Base-by-base conservation (phyloP, 345 rosid genomes). In the Brassica nigra region DNA sequence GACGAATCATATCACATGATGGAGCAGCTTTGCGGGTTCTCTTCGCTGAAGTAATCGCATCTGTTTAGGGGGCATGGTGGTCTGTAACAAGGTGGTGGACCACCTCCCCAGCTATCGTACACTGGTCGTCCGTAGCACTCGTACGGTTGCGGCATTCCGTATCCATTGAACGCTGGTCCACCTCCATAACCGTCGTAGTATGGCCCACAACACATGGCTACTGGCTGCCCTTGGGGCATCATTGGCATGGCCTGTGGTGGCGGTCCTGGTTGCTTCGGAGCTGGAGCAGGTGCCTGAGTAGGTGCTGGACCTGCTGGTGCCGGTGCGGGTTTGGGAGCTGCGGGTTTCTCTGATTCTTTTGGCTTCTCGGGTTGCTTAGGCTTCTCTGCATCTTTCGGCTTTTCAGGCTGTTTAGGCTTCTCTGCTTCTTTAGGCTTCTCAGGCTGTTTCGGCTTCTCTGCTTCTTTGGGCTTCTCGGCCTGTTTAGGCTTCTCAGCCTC, bases 91-190 rank as follows among this genome's bases (percentile, higher is more conserved):
- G 83, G 80, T 62, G 84, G 84, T 52, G 85, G 84, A 1, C 89
- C 88, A 14, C 87, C 77, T 0, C 90, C 89, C 87, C 88, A 86
- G 69, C 90, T 83, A 2, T 90, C 88, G 23, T 83, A 91, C 37
- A 90, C 91, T 0, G 87, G 90, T 76, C 92, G 54, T 1, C 91
- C 91, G 39, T 79, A 85, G 15, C 81, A 81, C 5, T 79, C 83
- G 44, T 73, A 81, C 5, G 62, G 78, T 44, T 33, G 77, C 71
- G 72, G 84, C 81, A 73, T 68, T 52, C 85, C 85, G 2, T 74
- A 82, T 14, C 80, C 83, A 67, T 67, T 67, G 57, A 61, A 76
- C 11, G 86, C 67, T 42, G 86, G 86, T 4, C 86, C 86, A 29
- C 88, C 70, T 15, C 73, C 68, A 0, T 2, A 55, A 6, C 82